Evolutionary conservation across 2,329 filamentous ascomycete genomes (phyloP).

Genomic region (Davidsoniella eucalypti): DNA sequence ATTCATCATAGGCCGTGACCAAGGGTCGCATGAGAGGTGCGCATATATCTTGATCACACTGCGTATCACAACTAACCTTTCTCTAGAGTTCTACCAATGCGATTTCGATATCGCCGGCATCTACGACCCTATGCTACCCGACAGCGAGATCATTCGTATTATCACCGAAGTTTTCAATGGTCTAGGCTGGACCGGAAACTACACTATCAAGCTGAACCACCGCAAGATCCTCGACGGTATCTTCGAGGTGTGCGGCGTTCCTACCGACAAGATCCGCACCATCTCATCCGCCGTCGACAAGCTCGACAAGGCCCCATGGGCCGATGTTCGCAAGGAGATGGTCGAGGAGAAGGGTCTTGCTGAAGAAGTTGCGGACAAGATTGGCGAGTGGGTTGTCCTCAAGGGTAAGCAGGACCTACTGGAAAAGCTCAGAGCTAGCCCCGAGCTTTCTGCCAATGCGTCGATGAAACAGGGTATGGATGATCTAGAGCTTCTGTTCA

Average conservation of each 20-base stretch:
- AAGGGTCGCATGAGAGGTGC: slow-evolving; percentile 65
- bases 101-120: slow-evolving; percentile 87
- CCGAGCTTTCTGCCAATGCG: slow-evolving; percentile 50
- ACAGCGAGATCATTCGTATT: slow-evolving; percentile 76
- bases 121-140: slow-evolving; percentile 76
- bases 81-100: slow-evolving; percentile 81
- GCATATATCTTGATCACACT: not conserved
- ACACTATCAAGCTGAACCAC: slow-evolving; percentile 83
- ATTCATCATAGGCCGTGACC: slow-evolving; percentile 57
- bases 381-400: slow-evolving; percentile 66
- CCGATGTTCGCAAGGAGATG: slow-evolving; percentile 84
- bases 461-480: slow-evolving; percentile 64
- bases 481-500: slow-evolving; percentile 67
- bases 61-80: not conserved
- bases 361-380: slow-evolving; percentile 63
- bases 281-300: slow-evolving; percentile 94
- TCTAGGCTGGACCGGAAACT: slow-evolving; percentile 33
- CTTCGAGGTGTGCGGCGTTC: slow-evolving; percentile 82
- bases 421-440: slow-evolving; percentile 49
- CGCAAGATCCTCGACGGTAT: slow-evolving; percentile 85
- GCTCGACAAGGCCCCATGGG: slow-evolving; percentile 63
- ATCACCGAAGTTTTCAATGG: slow-evolving; percentile 30
- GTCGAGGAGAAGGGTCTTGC: slow-evolving; percentile 76
- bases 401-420: slow-evolving; percentile 65
- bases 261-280: slow-evolving; percentile 67